These are phyloP conservation scores for Penicillium hordei DNA, from an alignment of 2,329 filamentous ascomycete species.

Conservation along the genomic window DNA sequence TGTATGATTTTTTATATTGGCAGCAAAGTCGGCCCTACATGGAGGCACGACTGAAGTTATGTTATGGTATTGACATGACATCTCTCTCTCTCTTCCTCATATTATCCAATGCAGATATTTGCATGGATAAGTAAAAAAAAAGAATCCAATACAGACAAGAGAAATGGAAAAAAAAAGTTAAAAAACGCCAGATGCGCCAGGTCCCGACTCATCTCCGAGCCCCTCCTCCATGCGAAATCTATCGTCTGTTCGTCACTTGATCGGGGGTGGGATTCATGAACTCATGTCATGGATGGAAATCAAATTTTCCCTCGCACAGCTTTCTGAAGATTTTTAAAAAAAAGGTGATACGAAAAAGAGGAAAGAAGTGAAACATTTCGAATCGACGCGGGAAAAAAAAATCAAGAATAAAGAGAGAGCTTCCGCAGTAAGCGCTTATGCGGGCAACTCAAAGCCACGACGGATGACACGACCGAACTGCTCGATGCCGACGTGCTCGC, in stretches of 20 bases:
- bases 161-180: slow-evolving; percentile 15
- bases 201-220: slow-evolving; percentile 31
- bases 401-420: slow-evolving; percentile 16
- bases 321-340: slow-evolving; percentile 9
- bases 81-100: slow-evolving; percentile 12
- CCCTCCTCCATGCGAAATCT: slow-evolving; percentile 30
- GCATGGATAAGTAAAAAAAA: slow-evolving; percentile 1
- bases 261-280: slow-evolving; percentile 27
- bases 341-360: slow-evolving; percentile 20
- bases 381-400: slow-evolving; percentile 14
- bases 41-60: slow-evolving; percentile 4
- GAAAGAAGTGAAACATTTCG: slow-evolving; percentile 9
- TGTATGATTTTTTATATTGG: slow-evolving; percentile 13
- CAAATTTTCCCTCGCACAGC: slow-evolving; percentile 15
- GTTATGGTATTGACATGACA: slow-evolving; percentile 13
- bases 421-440: slow-evolving; percentile 42
- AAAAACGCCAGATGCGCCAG: slow-evolving; percentile 29
- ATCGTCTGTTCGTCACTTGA: slow-evolving; percentile 25
- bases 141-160: slow-evolving; percentile 21
- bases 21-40: slow-evolving; percentile 6
- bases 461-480: slow-evolving; percentile 66
- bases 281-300: slow-evolving; percentile 22
- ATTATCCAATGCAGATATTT: slow-evolving; percentile 5
- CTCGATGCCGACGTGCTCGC: slow-evolving; percentile 75
- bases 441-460: slow-evolving; percentile 81